Base-by-base conservation (phyloP, 768 basidiomycete species). In the Mrakia blollopis region DNA sequence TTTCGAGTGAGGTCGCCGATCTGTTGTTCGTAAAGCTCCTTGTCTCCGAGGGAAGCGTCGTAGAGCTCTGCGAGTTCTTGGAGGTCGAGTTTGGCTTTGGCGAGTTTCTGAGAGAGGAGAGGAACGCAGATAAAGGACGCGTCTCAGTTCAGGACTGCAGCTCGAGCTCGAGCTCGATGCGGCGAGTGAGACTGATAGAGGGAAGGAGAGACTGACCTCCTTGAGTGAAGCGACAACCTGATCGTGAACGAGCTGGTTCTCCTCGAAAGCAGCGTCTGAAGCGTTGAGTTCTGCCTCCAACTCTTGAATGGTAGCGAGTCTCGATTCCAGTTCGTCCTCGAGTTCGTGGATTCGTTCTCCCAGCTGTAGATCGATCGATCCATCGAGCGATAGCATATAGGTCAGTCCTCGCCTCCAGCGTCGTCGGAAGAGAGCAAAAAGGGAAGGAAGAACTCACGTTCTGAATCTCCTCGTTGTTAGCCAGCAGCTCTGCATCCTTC, bases 251-350 rank as follows among this genome's bases (percentile, higher is more conserved):
- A 88, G 86, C 52, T 91, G 89, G 70, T 82, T 78, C 47, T 86
- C 85, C 67, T 93, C 91, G 80, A 84, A 80, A 41, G 83, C 83
- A 57, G 84, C 82, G 65, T 86, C 85, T 21, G 83, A 81, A 10
- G 80, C 79, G 10, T 80, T 80, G 10, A 85, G 80, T 25, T 93
- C 92, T 81, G 87, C 89, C 70, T 91, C 80, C 65, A 85, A 82
- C 41, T 88, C 81, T 10, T 79, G 65, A 61, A 84, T 79, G 23
- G 81, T 72, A 0, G 77, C 80, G 62, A 81, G 80, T 50, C 82
- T 79, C 39, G 83, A 86, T 78, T 95, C 93, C 73, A 90, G 88
- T 81, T 94, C 91, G 78, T 96, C 93, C 81, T 98, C 96, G 0
- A 96, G 87, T 62, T 89, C 85, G 83, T 91, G 94, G 13, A 97